Conservation (phyloP, 2,329 filamentous ascomycete species). For the Teratosphaeria viscida region DNA sequence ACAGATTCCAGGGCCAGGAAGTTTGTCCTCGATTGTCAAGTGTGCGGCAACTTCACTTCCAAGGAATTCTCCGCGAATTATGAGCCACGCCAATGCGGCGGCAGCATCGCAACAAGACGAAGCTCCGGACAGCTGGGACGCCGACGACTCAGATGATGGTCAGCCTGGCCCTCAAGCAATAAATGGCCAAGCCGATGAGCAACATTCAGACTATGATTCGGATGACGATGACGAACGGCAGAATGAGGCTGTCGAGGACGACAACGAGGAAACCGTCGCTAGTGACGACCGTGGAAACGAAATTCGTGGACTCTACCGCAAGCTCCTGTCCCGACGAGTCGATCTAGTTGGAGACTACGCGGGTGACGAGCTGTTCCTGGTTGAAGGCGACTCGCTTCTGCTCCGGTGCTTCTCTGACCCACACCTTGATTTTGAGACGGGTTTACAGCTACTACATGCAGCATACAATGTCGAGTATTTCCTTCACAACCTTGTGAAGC, state of each 20-base stretch:
- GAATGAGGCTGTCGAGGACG: not conserved
- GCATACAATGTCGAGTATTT: slow-evolving; percentile 59
- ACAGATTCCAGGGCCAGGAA: not conserved
- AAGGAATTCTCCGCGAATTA: not conserved
- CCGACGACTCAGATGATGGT: not conserved
- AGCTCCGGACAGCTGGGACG: not conserved
- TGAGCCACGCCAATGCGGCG: not conserved
- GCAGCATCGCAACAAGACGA: not conserved
- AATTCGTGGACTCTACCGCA: slow-evolving; percentile 26
- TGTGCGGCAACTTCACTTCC: not conserved
- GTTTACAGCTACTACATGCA: slow-evolving; percentile 62
- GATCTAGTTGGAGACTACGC: slow-evolving; percentile 68
- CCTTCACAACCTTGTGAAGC: slow-evolving; percentile 47
- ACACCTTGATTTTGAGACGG: slow-evolving; percentile 55
- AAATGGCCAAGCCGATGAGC: not conserved
- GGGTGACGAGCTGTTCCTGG: slow-evolving; percentile 59
- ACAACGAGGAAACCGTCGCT: slow-evolving; percentile 5
- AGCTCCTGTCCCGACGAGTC: slow-evolving; percentile 37
- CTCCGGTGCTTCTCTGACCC: slow-evolving; percentile 52
- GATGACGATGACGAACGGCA: not conserved
- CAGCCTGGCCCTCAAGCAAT: not conserved
- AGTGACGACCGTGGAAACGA: slow-evolving; percentile 4
- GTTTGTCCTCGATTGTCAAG: not conserved
- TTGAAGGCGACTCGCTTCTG: slow-evolving; percentile 65
- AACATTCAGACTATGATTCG: not conserved